Percentiles rank a stretch among this genome's conserved stretches.
Evolutionary conservation across 805 yeast species (phyloP).

Genomic region (Metschnikowia anglica): DNA sequence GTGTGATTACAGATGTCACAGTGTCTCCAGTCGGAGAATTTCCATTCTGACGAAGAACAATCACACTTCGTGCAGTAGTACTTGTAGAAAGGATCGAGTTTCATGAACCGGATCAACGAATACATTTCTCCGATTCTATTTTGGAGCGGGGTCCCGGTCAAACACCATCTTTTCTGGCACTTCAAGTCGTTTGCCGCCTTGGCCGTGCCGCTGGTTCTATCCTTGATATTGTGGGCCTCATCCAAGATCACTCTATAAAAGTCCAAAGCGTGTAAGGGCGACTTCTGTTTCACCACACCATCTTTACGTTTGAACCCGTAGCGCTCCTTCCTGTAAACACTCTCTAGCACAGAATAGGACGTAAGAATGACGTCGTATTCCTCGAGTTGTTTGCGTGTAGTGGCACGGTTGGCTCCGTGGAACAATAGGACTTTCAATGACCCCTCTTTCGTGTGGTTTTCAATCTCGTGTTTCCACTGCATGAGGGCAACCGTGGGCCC

Average conservation of each 20-base stretch:
- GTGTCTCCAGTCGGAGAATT: slow-evolving; percentile 73
- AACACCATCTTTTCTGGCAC: slow-evolving; percentile 81
- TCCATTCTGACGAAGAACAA: slow-evolving; percentile 82
- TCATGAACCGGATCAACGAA: slow-evolving; percentile 82
- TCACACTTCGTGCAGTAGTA: slow-evolving; percentile 94
- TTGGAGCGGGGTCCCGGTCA: slow-evolving; percentile 95
- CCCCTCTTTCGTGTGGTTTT: slow-evolving; percentile 70
- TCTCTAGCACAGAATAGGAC: slow-evolving; percentile 89
- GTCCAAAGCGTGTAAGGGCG: slow-evolving; percentile 68
- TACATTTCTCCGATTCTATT: slow-evolving; percentile 96
- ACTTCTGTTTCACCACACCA: slow-evolving; percentile 68
- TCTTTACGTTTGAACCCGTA: slow-evolving; percentile 79
- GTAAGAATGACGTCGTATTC: slow-evolving; percentile 81
- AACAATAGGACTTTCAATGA: slow-evolving; percentile 65
- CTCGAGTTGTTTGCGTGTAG: slow-evolving; percentile 52
- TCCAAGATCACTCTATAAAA: slow-evolving; percentile 88
- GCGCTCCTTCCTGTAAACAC: slow-evolving; percentile 76
- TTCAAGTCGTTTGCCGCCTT: slow-evolving; percentile 78
- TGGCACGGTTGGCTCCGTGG: slow-evolving; percentile 83
- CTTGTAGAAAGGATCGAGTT: slow-evolving; percentile 79
- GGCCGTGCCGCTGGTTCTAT: slow-evolving; percentile 89
- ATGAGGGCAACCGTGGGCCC: slow-evolving; percentile 98
- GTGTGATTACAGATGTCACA: slow-evolving; percentile 89
- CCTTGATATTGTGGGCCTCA: slow-evolving; percentile 97
- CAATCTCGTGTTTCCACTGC: slow-evolving; percentile 97